Base-by-base conservation (phyloP, 371 early-diverging fungal genomes). In the Mucor irregularis region DNA sequence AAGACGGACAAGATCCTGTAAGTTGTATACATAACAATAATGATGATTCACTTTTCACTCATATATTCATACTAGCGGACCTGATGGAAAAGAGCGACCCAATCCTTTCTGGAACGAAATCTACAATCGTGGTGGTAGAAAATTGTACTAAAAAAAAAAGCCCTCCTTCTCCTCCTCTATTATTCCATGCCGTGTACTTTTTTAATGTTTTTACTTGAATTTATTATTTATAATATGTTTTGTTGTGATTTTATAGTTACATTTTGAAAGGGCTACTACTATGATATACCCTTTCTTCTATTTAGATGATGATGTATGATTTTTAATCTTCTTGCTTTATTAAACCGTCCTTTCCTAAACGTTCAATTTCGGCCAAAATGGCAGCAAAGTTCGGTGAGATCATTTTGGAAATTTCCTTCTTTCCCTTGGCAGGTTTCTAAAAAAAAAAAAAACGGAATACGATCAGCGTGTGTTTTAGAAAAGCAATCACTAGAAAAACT, bases 341-440 rank as follows among this genome's bases (percentile, higher is more conserved):
- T 8, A 56, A 34, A 11, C 51, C 51, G 33, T 59, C 31, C 19
- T 51, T 45, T 4, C 52, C 53, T 50, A 61, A 40, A 48, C 88
- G 62, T 49, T 81, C 76, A 57, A 90, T 83, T 66, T 90, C 93
- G 5, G 80, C 76, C 17, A 84, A 61, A 56, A 91, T 85, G 2
- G 89, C 90, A 43, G 63, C 67, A 48, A 81, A 75, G 58, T 91
- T 90, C 14, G 88, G 85, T 34, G 68, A 68, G 10, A 83, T 84
- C 63, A 81, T 55, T 59, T 81, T 81, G 33, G 78, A 64, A 42
- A 58, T 53, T 52, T 77, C 73, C 45, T 64, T 64, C 46, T 62
- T 56, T 46, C 68, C 66, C 46, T 78, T 71, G 22, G 76, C 55
- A 50, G 71, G 73, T 60, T 74, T 68, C 71, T 77, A 63, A 11